A percentile compares a stretch with the other conserved stretches of the same genome.
Evolutionary conservation across 805 yeast species (phyloP).

Genomic region (Blastobotrys robertii): DNA sequence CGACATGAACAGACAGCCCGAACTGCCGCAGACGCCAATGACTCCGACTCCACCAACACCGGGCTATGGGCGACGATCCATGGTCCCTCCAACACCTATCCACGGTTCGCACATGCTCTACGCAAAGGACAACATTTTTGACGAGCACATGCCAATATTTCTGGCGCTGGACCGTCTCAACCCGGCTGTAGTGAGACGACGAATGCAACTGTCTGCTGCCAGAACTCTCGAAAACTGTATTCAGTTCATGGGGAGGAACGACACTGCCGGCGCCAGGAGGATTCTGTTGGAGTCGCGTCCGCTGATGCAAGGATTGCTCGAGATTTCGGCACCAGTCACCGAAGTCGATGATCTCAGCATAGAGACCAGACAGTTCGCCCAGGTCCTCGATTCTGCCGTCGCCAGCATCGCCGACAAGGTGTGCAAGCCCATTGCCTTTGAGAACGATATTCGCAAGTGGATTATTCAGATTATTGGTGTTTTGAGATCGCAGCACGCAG

Average conservation of each 20-base stretch:
- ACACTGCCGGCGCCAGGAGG: neutral
- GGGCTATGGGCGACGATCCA: neutral
- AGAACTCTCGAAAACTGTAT: conserved; percentile 6
- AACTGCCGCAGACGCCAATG: conserved; percentile 4
- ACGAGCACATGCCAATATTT: conserved; percentile 5
- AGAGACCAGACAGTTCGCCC: conserved; percentile 2
- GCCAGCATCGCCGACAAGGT: conserved; percentile 6
- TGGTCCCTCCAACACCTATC: conserved; percentile 1
- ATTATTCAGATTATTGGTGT: conserved; percentile 17
- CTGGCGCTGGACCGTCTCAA: conserved; percentile 5
- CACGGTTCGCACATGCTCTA: neutral
- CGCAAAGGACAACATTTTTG: neutral
- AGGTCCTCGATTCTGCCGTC: conserved; percentile 8
- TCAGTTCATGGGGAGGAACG: conserved; percentile 3
- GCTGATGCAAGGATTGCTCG: conserved; percentile 1
- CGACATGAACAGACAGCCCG: neutral
- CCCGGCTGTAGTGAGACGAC: conserved; percentile 4
- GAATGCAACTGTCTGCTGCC: conserved; percentile 11
- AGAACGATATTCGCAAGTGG: conserved; percentile 12
- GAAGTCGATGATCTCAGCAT: neutral
- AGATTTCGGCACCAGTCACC: neutral
- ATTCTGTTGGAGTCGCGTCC: conserved; percentile 1
- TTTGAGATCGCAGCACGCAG: conserved; percentile 13
- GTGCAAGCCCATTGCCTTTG: conserved; percentile 4
- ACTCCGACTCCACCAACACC: neutral